phyloP scores from a whole-genome alignment of 495 filamentous ascomycete species.

The Penicillium cosmopolitanum region DNA sequence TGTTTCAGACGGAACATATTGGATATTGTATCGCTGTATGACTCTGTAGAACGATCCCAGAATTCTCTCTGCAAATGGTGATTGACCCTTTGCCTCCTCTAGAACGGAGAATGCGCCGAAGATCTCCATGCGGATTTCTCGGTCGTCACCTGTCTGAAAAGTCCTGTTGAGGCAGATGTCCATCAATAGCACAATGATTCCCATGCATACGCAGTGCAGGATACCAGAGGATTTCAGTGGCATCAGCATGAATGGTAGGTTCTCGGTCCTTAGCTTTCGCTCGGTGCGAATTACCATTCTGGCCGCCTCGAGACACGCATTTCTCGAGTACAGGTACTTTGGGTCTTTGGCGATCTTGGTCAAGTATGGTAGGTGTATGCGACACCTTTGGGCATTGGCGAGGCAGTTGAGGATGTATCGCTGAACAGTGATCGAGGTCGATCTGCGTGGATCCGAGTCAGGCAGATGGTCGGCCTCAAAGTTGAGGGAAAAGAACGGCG shows the following conservation, averaged over 20 bases:
- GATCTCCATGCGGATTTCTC: slow-evolving; percentile 31
- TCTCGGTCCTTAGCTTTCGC: slow-evolving; percentile 21
- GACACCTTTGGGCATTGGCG: slow-evolving; percentile 42
- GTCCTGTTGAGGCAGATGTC: slow-evolving; percentile 35
- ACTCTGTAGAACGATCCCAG: slow-evolving; percentile 38
- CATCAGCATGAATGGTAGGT: slow-evolving; percentile 23
- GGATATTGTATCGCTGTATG: slow-evolving; percentile 33
- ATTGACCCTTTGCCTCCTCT: slow-evolving; percentile 37
- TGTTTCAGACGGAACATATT: slow-evolving; percentile 1
- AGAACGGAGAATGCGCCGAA: slow-evolving; percentile 38
- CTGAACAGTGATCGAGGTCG: slow-evolving; percentile 33
- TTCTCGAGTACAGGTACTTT: slow-evolving; percentile 34
- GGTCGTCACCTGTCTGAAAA: slow-evolving; percentile 13
- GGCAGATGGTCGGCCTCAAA: slow-evolving; percentile 2
- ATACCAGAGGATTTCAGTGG: slow-evolving; percentile 32
- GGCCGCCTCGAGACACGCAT: slow-evolving; percentile 41
- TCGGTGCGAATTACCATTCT: slow-evolving; percentile 37
- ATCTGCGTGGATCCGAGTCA: slow-evolving; percentile 9
- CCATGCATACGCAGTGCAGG: slow-evolving; percentile 41
- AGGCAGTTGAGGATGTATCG: slow-evolving; percentile 40
- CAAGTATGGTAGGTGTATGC: slow-evolving; percentile 44
- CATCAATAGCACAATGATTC: slow-evolving; percentile 41
- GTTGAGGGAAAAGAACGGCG: slow-evolving; percentile 26
- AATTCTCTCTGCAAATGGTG: slow-evolving; percentile 35
- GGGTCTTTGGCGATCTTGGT: slow-evolving; percentile 28